phyloP scores from a whole-genome alignment of 1,284 basidiomycete genomes.

The Leccinum pachyderme region DNA sequence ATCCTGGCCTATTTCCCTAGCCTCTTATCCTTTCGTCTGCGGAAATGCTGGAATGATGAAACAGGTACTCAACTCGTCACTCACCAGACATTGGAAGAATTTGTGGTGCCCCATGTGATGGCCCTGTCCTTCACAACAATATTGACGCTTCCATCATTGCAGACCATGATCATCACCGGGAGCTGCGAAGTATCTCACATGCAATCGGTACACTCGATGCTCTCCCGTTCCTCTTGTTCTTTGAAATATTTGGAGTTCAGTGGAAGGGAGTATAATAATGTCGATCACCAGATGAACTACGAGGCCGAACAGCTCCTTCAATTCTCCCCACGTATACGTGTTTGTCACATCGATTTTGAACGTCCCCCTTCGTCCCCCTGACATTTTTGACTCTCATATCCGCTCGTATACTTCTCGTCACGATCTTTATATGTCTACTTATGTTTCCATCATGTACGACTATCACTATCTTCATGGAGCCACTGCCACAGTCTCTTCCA shows the following conservation, averaged over 20 bases:
- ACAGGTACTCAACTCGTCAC: background rate
- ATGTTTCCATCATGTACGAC: background rate
- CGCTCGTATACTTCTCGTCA: background rate
- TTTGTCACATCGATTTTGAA: background rate
- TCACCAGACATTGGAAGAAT: background rate
- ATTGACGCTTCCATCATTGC: constrained; percentile 1
- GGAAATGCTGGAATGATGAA: background rate
- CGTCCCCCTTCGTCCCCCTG: background rate
- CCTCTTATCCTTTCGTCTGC: background rate
- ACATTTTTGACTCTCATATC: background rate
- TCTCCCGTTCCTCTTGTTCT: background rate
- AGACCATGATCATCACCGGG: background rate
- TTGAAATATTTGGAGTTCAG: constrained; percentile 1
- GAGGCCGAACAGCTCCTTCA: background rate
- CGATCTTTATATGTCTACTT: background rate
- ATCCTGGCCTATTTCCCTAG: background rate
- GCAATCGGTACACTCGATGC: background rate
- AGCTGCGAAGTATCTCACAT: background rate
- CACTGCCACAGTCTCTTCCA: background rate
- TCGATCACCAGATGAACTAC: background rate
- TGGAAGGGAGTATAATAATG: background rate
- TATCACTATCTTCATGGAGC: background rate
- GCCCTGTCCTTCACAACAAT: background rate
- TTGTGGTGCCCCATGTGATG: background rate
- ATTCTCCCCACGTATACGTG: background rate